Conservation (phyloP, 2,329 filamentous ascomycete genomes). For the Nannizzia gypsea region DNA sequence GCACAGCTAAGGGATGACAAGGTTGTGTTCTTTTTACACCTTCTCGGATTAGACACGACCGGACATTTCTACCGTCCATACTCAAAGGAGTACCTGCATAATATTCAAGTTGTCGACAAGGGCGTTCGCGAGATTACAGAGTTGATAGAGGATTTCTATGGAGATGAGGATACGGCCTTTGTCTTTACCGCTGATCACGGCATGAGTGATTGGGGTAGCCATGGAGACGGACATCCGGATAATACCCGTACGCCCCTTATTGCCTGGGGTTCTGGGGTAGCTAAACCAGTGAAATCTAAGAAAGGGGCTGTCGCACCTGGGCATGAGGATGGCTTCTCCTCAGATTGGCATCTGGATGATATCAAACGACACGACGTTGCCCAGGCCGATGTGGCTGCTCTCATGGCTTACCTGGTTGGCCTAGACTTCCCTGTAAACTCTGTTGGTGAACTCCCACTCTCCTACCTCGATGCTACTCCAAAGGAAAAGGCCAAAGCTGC, state of each 20-base stretch:
- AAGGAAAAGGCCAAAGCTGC: slow-evolving; percentile 73
- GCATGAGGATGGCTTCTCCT: slow-evolving; percentile 76
- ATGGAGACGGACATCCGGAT: slow-evolving; percentile 93
- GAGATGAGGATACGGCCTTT: slow-evolving; percentile 74
- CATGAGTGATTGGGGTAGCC: slow-evolving; percentile 99
- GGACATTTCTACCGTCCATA: slow-evolving; percentile 82
- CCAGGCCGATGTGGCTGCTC: slow-evolving; percentile 84
- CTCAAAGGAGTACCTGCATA: slow-evolving; percentile 87
- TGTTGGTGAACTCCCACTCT: slow-evolving; percentile 79
- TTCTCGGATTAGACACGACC: slow-evolving; percentile 81
- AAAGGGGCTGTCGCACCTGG: slow-evolving; percentile 52
- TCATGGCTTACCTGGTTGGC: slow-evolving; percentile 88
- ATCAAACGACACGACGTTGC: slow-evolving; percentile 80
- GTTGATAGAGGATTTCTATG: slow-evolving; percentile 75
- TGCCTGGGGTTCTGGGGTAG: slow-evolving; percentile 84
- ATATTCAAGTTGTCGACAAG: slow-evolving; percentile 86
- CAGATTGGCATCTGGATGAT: slow-evolving; percentile 72
- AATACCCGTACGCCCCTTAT: slow-evolving; percentile 92
- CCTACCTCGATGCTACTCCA: slow-evolving; percentile 61
- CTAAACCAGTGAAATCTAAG: slow-evolving; percentile 52
- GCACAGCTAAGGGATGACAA: slow-evolving; percentile 67
- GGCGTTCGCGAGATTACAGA: slow-evolving; percentile 75
- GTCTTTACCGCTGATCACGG: slow-evolving; percentile 97
- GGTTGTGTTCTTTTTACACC: slow-evolving; percentile 85
- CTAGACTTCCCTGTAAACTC: slow-evolving; percentile 91